Evolutionary conservation across 495 filamentous ascomycete genomes (phyloP).

Genomic region (Penicillium argentinense): DNA sequence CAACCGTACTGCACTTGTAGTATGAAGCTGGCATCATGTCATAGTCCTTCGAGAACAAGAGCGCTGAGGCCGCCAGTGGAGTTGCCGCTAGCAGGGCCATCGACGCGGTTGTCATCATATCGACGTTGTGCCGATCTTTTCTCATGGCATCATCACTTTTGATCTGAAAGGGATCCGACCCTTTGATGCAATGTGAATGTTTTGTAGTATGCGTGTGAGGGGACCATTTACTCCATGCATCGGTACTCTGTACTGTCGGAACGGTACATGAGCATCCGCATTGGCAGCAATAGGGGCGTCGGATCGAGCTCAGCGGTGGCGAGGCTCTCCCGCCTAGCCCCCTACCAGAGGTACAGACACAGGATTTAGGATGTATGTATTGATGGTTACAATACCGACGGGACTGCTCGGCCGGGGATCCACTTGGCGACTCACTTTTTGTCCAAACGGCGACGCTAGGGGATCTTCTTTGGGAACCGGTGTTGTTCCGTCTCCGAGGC

Average conservation of each 20-base stretch:
- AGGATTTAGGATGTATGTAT: no score
- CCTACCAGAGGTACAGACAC: constrained; percentile 1
- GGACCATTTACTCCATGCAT: no score
- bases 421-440: constrained; percentile 15
- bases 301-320: no score
- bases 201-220: no score
- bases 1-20: no score
- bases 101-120: constrained; percentile 23
- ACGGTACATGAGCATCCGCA: no score
- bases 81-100: constrained; percentile 1
- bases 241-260: no score
- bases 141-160: constrained; percentile 1
- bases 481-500: constrained; percentile 23
- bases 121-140: constrained; percentile 14
- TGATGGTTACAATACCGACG: no score
- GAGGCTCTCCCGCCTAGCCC: constrained; percentile 20
- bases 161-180: not conserved
- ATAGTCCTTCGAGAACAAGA: not conserved
- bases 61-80: constrained; percentile 1
- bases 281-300: no score
- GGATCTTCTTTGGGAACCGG: constrained; percentile 32
- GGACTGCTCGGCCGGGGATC: not conserved
- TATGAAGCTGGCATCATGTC: not conserved
- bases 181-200: constrained; percentile 17
- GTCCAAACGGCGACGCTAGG: constrained; percentile 43